Evolutionary conservation across 495 filamentous ascomycete species (phyloP).

Genomic region (Trichodelitschia bisporula): DNA sequence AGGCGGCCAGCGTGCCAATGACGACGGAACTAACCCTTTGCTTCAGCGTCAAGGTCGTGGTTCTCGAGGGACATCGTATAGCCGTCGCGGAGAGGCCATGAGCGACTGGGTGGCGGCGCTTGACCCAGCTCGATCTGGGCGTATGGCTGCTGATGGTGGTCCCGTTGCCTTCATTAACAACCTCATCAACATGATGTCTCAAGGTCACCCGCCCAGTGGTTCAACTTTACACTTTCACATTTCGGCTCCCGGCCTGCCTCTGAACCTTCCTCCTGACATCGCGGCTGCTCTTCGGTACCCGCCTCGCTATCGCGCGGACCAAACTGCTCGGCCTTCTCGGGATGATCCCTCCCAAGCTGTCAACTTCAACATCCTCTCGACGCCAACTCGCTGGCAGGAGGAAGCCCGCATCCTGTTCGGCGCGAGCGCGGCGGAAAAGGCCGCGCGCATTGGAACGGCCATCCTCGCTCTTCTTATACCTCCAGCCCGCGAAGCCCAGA

Average conservation of each 20-base stretch:
- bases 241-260: too few species aligned
- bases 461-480: conserved; percentile 56
- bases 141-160: conserved; percentile 6
- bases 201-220: too few species aligned
- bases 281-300: too few species aligned
- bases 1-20: conserved; percentile 22
- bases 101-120: conserved; percentile 29
- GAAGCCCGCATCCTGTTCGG: conserved; percentile 76
- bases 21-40: conserved; percentile 67
- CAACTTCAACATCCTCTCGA: conserved; percentile 43
- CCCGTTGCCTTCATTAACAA: conserved; percentile 38
- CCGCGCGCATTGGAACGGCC: conserved; percentile 42
- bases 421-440: conserved; percentile 37
- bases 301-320: too few species aligned
- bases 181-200: conserved; percentile 34
- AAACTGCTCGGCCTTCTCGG: conserved; percentile 21
- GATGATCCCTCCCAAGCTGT: conserved; percentile 41
- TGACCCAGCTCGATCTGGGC: conserved; percentile 12
- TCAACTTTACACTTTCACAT: too few species aligned
- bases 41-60: conserved; percentile 15
- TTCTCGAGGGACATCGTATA: too few species aligned
- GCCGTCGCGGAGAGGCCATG: too few species aligned
- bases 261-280: too few species aligned
- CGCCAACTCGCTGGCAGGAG: conserved; percentile 61
- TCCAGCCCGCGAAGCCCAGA: conserved; percentile 57